Conservation (phyloP, 2,329 filamentous ascomycete species). For the Mycosphaerelloides madeirae region DNA sequence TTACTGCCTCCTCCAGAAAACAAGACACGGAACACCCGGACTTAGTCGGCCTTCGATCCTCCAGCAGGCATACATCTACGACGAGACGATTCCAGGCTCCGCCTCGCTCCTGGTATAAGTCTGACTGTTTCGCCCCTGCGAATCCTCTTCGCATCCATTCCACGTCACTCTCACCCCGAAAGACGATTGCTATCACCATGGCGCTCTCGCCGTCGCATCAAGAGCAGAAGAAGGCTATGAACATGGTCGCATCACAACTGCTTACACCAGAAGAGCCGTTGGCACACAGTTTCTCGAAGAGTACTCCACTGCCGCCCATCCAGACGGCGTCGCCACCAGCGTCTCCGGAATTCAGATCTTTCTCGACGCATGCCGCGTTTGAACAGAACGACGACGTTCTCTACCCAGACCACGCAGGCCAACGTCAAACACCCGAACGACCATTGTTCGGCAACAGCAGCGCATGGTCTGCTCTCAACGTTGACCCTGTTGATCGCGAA, state of each 20-base stretch:
- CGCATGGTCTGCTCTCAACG: background rate
- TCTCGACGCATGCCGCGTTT: constrained; percentile 8
- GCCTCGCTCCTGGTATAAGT: constrained; percentile 16
- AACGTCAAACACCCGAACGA: background rate
- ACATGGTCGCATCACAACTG: constrained; percentile 11
- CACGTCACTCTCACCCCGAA: background rate
- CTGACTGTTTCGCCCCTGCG: constrained; percentile 7
- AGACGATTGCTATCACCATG: too few species aligned
- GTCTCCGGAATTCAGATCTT: constrained; percentile 18
- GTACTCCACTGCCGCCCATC: constrained; percentile 9
- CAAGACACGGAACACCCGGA: constrained; percentile 9
- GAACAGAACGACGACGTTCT: constrained; percentile 18
- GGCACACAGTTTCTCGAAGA: constrained; percentile 17
- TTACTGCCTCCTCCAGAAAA: too few species aligned
- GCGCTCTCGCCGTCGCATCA: background rate
- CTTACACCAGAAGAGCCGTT: constrained; percentile 21
- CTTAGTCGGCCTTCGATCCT: constrained; percentile 15
- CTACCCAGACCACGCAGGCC: constrained; percentile 11
- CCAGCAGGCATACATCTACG: constrained; percentile 14
- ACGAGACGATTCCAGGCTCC: constrained; percentile 16
- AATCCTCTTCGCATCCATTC: background rate
- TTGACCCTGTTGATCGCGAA: background rate
- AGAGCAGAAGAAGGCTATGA: constrained; percentile 12
- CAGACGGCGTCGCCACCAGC: constrained; percentile 17
- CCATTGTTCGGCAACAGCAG: constrained; percentile 8